Percentiles rank a stretch among this genome's conserved stretches.
These are phyloP conservation scores for Endocalyx cinctus DNA, from an alignment of 2,329 filamentous ascomycete species.

Conservation along the genomic window DNA sequence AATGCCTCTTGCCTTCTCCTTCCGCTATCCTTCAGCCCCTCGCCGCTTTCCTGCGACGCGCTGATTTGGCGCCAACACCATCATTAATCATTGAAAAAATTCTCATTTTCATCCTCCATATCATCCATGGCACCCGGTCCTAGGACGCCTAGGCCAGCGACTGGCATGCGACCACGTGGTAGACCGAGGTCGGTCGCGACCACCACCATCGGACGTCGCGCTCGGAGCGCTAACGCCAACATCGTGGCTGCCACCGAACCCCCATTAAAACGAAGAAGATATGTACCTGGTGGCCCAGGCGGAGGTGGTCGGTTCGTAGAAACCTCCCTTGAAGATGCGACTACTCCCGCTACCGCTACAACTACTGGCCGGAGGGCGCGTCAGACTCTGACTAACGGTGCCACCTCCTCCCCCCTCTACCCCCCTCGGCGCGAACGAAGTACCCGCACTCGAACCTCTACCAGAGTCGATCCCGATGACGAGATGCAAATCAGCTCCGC, in stretches of 20 bases:
- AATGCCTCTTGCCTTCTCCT: slow-evolving; percentile 28
- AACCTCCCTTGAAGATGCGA: slow-evolving; percentile 59
- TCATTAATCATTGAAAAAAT: no score
- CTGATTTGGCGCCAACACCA: slow-evolving; percentile 21
- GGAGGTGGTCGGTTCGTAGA: slow-evolving; percentile 83
- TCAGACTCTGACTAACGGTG: slow-evolving; percentile 45
- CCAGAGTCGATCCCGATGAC: slow-evolving; percentile 44
- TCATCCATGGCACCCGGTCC: slow-evolving; percentile 26
- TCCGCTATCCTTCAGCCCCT: slow-evolving; percentile 22
- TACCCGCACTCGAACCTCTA: slow-evolving; percentile 51
- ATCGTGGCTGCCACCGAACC: slow-evolving; percentile 48
- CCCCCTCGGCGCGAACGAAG: slow-evolving; percentile 54
- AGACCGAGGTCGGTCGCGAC: slow-evolving; percentile 14
- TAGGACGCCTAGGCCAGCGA: slow-evolving; percentile 23
- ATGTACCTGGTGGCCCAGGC: slow-evolving; percentile 81
- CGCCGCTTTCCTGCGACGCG: slow-evolving; percentile 29
- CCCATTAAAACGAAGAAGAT: slow-evolving; percentile 66
- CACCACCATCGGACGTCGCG: slow-evolving; percentile 21
- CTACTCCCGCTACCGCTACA: slow-evolving; percentile 44
- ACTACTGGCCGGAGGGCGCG: slow-evolving; percentile 49
- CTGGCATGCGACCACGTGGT: slow-evolving; percentile 19
- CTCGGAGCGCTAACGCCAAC: slow-evolving; percentile 30
- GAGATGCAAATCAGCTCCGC: slow-evolving; percentile 76
- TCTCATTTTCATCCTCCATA: no score
- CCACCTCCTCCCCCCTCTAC: slow-evolving; percentile 40